Base-by-base conservation (phyloP, 352 stramenopile genomes). In the Phytophthora fragariae region DNA sequence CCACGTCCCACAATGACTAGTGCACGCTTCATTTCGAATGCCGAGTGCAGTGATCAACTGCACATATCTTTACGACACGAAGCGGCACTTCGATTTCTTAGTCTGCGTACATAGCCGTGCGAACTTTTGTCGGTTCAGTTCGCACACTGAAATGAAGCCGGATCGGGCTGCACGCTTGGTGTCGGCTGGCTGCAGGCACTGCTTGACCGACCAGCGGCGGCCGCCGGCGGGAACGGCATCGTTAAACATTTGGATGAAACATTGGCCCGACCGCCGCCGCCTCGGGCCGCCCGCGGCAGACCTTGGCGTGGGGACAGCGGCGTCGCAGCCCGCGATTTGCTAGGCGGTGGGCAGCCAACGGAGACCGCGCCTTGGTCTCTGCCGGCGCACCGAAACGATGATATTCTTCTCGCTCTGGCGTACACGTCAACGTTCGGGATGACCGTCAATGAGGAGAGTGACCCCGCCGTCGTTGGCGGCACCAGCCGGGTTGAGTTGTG, bases 81-180 rank as follows among this genome's bases (percentile, higher is more conserved):
- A 46, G 44, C 17, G 44, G 17, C 44, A 50, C 44, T 50, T 50
- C 44, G 44, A 50, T 21, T 50, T 50, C 44, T 50, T 50, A 50
- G 44, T 50, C 44, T 15, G 44, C 44, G 44, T 21, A 11, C 44
- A 50, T 50, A 50, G 44, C 17, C 8, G 44, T 50, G 44, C 44
- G 44, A 50, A 50, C 14, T 50, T 50, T 50, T 50, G 44, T 50
- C 44, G 44, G 44, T 50, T 31, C 24, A 33, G 57, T 27, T 24
- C 60, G 65, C 35, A 49, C 66, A 60, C 71, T 77, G 70, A 78
- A 78, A 75, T 75, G 72, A 66, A 56, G 49, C 47, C 66, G 57
- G 66, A 75, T 66, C 31, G 44, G 52, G 49, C 56, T 66, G 61
- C 27, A 46, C 12, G 37, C 37, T 46, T 46, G 37, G 37, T 49